These are phyloP conservation scores for Gillenia trifoliata DNA, from an alignment of 306 rosid species.

Conservation along the genomic window DNA sequence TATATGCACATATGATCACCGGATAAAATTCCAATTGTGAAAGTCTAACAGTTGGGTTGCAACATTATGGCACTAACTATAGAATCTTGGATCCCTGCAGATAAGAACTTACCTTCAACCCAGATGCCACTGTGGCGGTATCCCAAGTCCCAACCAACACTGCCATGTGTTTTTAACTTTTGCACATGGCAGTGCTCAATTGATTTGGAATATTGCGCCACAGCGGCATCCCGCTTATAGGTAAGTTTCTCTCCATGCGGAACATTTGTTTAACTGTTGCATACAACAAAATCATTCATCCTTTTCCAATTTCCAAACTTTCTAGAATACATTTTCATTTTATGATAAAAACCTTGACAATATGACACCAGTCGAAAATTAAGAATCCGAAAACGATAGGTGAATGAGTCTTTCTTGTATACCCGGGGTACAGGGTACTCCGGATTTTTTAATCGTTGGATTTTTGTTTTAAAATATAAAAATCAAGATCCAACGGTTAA, in stretches of 20 bases:
- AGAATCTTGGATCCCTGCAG: neutral
- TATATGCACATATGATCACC: neutral
- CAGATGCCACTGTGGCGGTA: neutral
- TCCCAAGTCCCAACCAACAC: neutral
- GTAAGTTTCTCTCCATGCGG: too few species aligned
- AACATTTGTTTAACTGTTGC: neutral
- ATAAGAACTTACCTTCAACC: neutral
- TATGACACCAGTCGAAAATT: neutral
- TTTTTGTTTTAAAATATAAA: too few species aligned
- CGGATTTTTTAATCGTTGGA: too few species aligned
- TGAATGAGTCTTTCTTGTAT: too few species aligned
- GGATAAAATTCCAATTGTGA: neutral
- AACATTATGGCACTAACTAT: neutral
- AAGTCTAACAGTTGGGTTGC: neutral
- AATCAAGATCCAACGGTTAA: too few species aligned
- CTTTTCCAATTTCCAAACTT: neutral
- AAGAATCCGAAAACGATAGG: neutral
- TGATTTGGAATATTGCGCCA: neutral
- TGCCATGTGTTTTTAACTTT: neutral
- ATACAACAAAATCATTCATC: neutral
- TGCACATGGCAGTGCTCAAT: neutral
- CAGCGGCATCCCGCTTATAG: neutral
- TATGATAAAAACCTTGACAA: neutral
- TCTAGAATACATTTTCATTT: neutral
- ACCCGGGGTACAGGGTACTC: too few species aligned